Base-by-base conservation (phyloP, 345 rosid genomes). In the Jatropha curcas region DNA sequence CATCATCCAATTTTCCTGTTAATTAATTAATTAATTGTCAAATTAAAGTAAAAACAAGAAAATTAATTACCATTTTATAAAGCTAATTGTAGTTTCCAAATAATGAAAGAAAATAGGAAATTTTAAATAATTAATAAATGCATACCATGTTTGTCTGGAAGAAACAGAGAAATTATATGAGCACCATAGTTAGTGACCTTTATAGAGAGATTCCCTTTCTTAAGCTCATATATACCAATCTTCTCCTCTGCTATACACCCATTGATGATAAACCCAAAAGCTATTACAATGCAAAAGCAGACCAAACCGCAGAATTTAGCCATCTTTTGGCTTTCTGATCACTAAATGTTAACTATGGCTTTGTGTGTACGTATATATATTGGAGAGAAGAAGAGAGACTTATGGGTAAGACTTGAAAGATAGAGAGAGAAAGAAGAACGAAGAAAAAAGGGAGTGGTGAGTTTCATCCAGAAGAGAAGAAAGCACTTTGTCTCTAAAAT, bases 141-240 rank as follows among this genome's bases (percentile, higher is more conserved):
- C 2, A n/a, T 58, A 95, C 99, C 98, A 65, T 88, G 22, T 87
- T 82, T 95, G 80, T 92, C 97, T 2, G 98, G 98, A 67, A 92
- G 82, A 71, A 79, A 43, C 28, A 95, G 71, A 51, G 96, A 91
- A 65, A 92, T 76, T 35, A 91, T 67, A 53, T 84, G 90, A 68
- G 99, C 99, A 52, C 98, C 97, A 89, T 92, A 92, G 66, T 92
- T 92, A 74, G 98, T 89, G 41, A 95, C 72, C 59, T 86, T 88
- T 58, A 89, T 56, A 20, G 87, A 76, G 51, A 91, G 14, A 57
- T 90, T 82, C 22, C 97, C 99, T 67, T 85, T 86, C 82, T 86
- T 87, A 52, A 92, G 88, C 81, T 88, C 92, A 71, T 86, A 95
- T 11, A 84, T 55, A 24, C 87, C 90, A 31, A 89, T 71, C 27